These are phyloP conservation scores for Eucalyptus lansdowneana DNA, from an alignment of 345 rosid species.

Conservation along the genomic window DNA sequence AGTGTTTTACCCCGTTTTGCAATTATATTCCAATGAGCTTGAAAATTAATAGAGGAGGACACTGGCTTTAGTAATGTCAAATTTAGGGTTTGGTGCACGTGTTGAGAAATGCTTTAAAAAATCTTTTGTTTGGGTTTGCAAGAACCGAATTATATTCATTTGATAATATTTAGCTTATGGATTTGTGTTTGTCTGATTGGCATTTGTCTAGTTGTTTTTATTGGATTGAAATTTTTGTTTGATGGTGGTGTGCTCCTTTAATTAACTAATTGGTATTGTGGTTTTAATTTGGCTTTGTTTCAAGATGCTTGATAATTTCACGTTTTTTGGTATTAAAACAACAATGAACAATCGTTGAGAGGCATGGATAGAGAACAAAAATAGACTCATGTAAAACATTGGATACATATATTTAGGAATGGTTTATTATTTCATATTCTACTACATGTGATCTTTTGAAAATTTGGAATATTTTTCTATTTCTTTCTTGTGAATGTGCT, in stretches of 20 bases:
- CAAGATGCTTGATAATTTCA: not conserved
- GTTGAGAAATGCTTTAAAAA: not conserved
- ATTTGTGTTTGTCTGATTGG: not conserved
- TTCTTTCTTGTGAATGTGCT: not conserved
- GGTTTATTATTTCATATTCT: not conserved
- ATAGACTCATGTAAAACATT: not conserved
- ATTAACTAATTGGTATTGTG: not conserved
- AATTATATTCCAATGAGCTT: not conserved
- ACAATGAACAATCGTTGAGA: not conserved
- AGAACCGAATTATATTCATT: too few species aligned
- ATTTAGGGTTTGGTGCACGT: not conserved
- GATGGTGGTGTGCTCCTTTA: not conserved
- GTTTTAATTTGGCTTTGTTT: not conserved
- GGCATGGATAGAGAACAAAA: not conserved
- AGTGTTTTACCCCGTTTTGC: accelerated
- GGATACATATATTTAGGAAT: not conserved
- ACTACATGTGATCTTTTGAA: not conserved
- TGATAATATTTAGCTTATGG: not conserved
- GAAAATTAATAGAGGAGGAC: not conserved
- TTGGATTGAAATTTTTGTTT: not conserved
- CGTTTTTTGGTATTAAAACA: not conserved
- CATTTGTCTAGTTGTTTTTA: not conserved
- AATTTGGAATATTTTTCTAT: not conserved
- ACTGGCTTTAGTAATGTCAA: not conserved
- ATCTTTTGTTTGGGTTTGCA: too few species aligned